Evolutionary conservation across 495 filamentous ascomycete genomes (phyloP), one percentile per base, ranked within the genome.

Genomic region (Chaetomium tenue): DNA sequence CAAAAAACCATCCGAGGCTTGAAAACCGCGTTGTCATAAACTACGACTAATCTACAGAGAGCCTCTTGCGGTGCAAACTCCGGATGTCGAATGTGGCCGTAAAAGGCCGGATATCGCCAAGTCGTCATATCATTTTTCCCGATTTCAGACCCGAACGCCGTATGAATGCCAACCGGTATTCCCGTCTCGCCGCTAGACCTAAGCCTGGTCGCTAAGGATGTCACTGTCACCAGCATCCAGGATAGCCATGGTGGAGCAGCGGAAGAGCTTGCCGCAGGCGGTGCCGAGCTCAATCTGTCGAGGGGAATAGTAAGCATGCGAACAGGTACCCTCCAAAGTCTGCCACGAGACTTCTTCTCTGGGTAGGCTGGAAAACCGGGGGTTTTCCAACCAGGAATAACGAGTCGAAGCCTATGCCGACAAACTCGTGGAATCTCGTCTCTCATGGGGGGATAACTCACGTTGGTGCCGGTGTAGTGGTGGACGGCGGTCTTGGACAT

Each of bases 161-260:
- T 74, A 53, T 63, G 60, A 54, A 71, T 72, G 67, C 70, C 65
- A 64, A 64, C 58, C 39, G 51, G 58, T 63, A 46, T 58, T 52
- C 50, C 33, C 30, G 39, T 52, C 58, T 60, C 33, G 48, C 57
- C 40, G 33, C 53, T 60, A 53, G 54, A 70, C 63, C 73, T 88
- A 89, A 71, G 83, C 78, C 70, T 84, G 82, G 72, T 88, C 85
- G 80, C 78, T 85, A 71, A 98, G 84, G 79, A 98, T 97, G 82
- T 98, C 93, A 61, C 90, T 94, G 87, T 98, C 94, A 89, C 94
- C 94, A 78, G 91, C 92, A 81, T 97, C 93, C 50, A 98, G 80
- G 77, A 97, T 88, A 65, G 92, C 87, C 91, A 98, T 95, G 75
- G 92, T 95, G 59, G 88, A 89, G 85, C 92, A 96, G 63, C 87